Base-by-base conservation (phyloP, 1,139 yeast genomes). In the Pichia sp. region DNA sequence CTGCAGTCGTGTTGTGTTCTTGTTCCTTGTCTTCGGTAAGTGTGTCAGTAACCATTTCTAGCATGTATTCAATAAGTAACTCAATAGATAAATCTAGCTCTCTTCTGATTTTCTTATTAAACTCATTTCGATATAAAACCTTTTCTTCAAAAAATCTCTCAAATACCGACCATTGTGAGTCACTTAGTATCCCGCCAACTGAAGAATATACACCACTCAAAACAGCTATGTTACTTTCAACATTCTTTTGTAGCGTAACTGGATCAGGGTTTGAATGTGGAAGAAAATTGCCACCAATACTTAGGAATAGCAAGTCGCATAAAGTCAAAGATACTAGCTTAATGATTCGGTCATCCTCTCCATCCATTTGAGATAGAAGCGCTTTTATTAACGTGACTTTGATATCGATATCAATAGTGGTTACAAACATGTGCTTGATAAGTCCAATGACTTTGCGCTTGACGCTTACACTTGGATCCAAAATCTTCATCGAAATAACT, bases 381-480 rank as follows among this genome's bases (percentile, higher is more conserved):
- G 69, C 72, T 11, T 73, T 71, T 2, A 79, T 64, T 3, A 82
- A 72, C 40, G 62, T 67, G 0, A 68, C 61, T 50, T 68, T 72
- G 2, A 76, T 63, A 0, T 58, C 55, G 1, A 48, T 40, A 29
- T 65, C 58, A 11, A 48, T 48, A 0, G 71, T 60, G 27, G 56
- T 58, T 2, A 49, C 32, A 55, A 77, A 83, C 54, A 85, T 69
- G 23, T 63, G 70, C 40, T 65, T 68, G 31, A 78, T 66, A 4
- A 85, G 60, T 48, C 68, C 73, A 7, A 85, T 60, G 0, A 83
- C 81, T 44, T 81, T 74, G 52, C 73, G 81, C 42, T 90, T 68
- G 5, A 87, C 88, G 39, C 73, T 72, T 6, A 79, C 57, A 48
- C 94, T 84, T 11, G 73, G 73, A 55, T 85, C 94, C 56, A 58